Evolutionary conservation across 495 filamentous ascomycete genomes (phyloP).

Genomic region (Collariella sp.): DNA sequence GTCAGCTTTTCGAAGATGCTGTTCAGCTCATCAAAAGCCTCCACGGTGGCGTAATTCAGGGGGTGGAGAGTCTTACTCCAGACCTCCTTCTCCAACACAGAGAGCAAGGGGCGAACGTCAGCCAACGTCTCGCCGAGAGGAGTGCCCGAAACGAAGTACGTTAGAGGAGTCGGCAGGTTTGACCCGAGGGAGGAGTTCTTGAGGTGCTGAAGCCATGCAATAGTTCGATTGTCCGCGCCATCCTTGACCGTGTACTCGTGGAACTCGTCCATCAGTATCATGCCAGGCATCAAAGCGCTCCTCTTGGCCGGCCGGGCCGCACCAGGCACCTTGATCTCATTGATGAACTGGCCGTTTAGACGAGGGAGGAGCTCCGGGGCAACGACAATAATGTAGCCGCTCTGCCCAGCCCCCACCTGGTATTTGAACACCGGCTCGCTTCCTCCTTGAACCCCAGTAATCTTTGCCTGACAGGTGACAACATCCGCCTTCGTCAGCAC

Average conservation of each 20-base stretch:
- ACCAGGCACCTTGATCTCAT: background rate
- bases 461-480: background rate
- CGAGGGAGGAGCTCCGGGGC: constrained; percentile 5
- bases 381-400: constrained; percentile 18
- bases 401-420: background rate
- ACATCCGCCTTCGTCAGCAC: constrained; percentile 10
- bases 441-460: background rate
- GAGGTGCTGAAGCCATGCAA: constrained; percentile 19
- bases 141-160: constrained; percentile 25
- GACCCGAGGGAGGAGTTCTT: constrained; percentile 4
- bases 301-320: background rate
- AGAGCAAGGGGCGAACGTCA: constrained; percentile 11
- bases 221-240: background rate
- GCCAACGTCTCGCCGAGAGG: constrained; percentile 15
- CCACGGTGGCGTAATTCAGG: background rate
- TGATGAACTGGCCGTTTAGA: background rate
- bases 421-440: background rate
- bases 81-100: constrained; percentile 7
- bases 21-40: constrained; percentile 9
- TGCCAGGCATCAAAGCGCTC: constrained; percentile 14
- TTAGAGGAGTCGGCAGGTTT: constrained; percentile 2
- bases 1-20: constrained; percentile 5
- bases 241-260: constrained; percentile 16
- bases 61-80: constrained; percentile 5
- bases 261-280: constrained; percentile 25